A percentile compares a stretch with the other conserved stretches of the same genome.
phyloP scores from a whole-genome alignment of 352 stramenopile genomes.

The Phytophthora syringae region DNA sequence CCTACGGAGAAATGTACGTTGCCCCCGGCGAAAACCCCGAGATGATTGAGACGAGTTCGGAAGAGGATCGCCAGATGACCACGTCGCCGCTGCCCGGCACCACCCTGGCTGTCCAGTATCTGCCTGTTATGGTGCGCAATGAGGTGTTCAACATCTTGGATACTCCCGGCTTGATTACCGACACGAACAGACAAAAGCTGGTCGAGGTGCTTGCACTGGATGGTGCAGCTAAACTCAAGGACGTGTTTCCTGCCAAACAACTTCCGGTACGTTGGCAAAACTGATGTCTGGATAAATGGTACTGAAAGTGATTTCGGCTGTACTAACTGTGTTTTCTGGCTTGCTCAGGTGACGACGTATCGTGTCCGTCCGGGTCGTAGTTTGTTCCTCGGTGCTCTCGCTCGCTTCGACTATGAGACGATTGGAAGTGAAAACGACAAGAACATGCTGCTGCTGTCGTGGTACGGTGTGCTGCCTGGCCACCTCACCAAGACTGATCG shows the following conservation, averaged over 20 bases:
- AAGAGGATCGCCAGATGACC: constrained; percentile 80
- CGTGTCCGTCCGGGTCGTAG: constrained; percentile 69
- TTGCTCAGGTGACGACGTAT: constrained; percentile 67
- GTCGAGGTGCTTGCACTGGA: constrained; percentile 81
- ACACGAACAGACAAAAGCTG: constrained; percentile 79
- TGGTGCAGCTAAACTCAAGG: constrained; percentile 64
- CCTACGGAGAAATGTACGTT: constrained; percentile 52
- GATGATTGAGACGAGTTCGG: constrained; percentile 72
- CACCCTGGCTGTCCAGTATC: constrained; percentile 85
- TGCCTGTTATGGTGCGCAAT: constrained; percentile 82
- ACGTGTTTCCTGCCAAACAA: constrained; percentile 81
- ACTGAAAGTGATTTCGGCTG: background rate
- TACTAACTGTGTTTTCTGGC: constrained; percentile 1
- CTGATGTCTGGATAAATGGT: background rate
- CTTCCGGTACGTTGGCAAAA: constrained; percentile 56
- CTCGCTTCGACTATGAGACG: constrained; percentile 79
- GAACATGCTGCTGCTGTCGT: constrained; percentile 76
- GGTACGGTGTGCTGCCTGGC: constrained; percentile 85
- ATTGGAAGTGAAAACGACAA: constrained; percentile 44
- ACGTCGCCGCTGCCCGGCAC: constrained; percentile 92
- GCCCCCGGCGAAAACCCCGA: constrained; percentile 63
- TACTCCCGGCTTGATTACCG: constrained; percentile 80
- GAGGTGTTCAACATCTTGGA: constrained; percentile 86
- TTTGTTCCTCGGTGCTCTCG: constrained; percentile 80
- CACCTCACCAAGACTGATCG: constrained; percentile 83